These are phyloP conservation scores for Aspergillus japonicus DNA, from an alignment of 2,329 filamentous ascomycete genomes.

Conservation along the genomic window DNA sequence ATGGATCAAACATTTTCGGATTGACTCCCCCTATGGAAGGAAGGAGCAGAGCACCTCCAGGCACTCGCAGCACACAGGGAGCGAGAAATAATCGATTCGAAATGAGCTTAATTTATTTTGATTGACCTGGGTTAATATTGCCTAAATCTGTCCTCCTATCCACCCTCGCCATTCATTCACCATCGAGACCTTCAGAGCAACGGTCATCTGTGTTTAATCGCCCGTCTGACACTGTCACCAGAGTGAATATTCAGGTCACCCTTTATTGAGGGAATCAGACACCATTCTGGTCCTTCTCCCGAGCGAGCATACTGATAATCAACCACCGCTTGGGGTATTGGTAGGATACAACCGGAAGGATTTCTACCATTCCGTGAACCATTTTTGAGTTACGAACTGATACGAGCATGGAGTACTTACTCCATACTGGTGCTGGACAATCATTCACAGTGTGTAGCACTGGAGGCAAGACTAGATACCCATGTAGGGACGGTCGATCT, in stretches of 20 bases:
- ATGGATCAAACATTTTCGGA: neutral
- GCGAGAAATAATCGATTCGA: neutral
- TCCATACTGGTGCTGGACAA: neutral
- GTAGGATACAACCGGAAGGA: neutral
- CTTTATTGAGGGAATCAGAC: neutral
- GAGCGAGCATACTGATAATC: neutral
- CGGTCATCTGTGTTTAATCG: neutral
- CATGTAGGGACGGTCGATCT: neutral
- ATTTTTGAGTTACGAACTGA: neutral
- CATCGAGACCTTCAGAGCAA: neutral
- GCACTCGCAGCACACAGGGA: neutral
- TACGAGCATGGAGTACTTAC: no score
- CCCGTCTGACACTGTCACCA: neutral
- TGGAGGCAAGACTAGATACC: neutral
- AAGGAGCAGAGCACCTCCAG: no score
- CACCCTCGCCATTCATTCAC: neutral
- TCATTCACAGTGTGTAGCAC: neutral
- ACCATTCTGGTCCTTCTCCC: neutral
- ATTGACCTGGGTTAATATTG: neutral
- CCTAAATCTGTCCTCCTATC: neutral
- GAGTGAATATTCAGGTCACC: neutral
- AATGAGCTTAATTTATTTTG: neutral
- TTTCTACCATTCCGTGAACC: neutral
- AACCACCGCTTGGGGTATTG: neutral
- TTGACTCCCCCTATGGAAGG: neutral